phyloP scores from a whole-genome alignment of 129 eudicot species.

The Pulicaria dysenterica region DNA sequence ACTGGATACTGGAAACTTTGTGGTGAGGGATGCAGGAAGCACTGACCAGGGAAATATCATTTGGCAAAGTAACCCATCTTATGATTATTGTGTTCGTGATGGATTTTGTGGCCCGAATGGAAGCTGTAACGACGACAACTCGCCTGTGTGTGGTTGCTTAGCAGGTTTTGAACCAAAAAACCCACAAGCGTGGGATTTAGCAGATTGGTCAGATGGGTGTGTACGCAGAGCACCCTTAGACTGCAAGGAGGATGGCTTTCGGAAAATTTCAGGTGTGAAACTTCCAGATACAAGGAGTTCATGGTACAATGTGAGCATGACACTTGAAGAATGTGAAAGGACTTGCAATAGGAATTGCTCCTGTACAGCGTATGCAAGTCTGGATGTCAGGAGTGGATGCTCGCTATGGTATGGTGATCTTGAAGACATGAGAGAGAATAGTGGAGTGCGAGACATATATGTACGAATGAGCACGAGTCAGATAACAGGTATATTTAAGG shows the following conservation, averaged over 20 bases:
- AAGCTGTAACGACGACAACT: slow-evolving; percentile 35
- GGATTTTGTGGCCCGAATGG: slow-evolving; percentile 49
- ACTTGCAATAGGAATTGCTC: slow-evolving; percentile 48
- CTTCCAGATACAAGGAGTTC: slow-evolving; percentile 39
- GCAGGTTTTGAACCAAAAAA: slow-evolving; percentile 37
- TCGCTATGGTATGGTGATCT: slow-evolving; percentile 46
- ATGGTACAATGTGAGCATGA: slow-evolving; percentile 30
- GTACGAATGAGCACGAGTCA: slow-evolving; percentile 41
- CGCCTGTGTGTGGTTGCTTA: slow-evolving; percentile 46
- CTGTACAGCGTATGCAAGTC: slow-evolving; percentile 48
- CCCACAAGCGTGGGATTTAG: slow-evolving; percentile 32
- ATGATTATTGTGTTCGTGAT: slow-evolving; percentile 36
- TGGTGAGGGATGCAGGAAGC: slow-evolving; percentile 10
- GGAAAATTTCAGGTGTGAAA: slow-evolving; percentile 23
- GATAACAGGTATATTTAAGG: slow-evolving; percentile 14
- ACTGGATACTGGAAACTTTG: slow-evolving; percentile 35
- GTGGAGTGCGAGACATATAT: slow-evolving; percentile 35
- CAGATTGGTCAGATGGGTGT: slow-evolving; percentile 56
- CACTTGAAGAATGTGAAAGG: slow-evolving; percentile 27
- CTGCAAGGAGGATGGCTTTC: slow-evolving; percentile 42
- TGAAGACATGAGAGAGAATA: slow-evolving; percentile 37
- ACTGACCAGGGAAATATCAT: not conserved
- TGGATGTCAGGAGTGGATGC: slow-evolving; percentile 47
- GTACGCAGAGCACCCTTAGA: slow-evolving; percentile 15
- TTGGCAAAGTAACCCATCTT: slow-evolving; percentile 23